Base-by-base conservation (phyloP, 1,139 yeast genomes). In the Kodamaea sp. region DNA sequence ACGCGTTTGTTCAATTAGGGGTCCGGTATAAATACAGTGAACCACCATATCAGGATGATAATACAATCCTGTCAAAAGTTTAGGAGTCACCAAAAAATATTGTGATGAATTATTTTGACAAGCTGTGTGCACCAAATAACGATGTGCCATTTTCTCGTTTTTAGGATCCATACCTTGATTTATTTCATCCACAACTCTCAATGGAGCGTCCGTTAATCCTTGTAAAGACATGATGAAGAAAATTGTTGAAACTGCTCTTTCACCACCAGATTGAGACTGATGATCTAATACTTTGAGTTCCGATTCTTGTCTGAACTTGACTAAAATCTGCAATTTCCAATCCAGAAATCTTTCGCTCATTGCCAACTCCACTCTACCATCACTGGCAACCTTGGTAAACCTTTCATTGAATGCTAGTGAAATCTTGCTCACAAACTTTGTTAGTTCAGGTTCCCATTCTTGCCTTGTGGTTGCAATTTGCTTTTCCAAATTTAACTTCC, bases 91-190 rank as follows among this genome's bases (percentile, higher is more conserved):
- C 55, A 92, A 70, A 53, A 92, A 89, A 58, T 90, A 92, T 54
- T 90, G 97, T 4, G 81, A 73, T 9, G 79, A 73, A 28, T 61
- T 59, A 13, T 71, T 75, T 19, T 70, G 68, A 53, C 96, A 86
- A 0, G 97, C 94, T 29, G 85, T 81, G 38, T 83, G 80, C 3
- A 92, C 97, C 73, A 94, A 82, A 45, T 87, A 78, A 44, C 79
- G 76, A 54, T 92, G 97, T 3, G 95, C 94, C 63, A 79, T 73
- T 44, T 94, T 78, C 59, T 94, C 98, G 54, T 92, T 92, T 41
- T 78, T 77, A 7, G 95, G 88, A 61, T 94, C 99, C 97, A 94
- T 90, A 45, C 98, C 99, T 63, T 94, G 99, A 58, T 94, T 94
- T 45, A 94, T 94, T 65, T 94, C 99, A 60, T 94, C 99, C 5